phyloP scores from a whole-genome alignment of 805 yeast species.

The Candida railenensis region DNA sequence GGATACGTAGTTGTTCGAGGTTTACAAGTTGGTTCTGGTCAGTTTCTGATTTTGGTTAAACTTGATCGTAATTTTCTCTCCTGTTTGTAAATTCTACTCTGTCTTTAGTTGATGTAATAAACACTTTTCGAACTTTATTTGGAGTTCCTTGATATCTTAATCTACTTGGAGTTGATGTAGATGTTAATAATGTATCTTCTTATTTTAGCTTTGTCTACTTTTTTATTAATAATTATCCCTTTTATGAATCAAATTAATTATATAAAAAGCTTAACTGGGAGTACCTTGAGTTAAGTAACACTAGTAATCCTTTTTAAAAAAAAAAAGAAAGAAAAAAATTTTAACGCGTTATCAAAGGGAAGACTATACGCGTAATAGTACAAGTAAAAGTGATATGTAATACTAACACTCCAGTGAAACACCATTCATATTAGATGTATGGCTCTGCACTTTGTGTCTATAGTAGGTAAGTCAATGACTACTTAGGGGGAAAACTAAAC shows the following conservation, averaged over 20 bases:
- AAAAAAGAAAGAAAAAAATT: neutral
- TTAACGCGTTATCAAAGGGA: neutral
- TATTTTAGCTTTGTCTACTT: too few relatives aligned
- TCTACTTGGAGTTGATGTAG: too few relatives aligned
- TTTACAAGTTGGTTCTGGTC: neutral
- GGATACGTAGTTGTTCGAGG: neutral
- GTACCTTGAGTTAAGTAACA: neutral
- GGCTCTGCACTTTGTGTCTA: neutral
- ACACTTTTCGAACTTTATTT: neutral
- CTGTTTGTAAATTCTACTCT: too few relatives aligned
- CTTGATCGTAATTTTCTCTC: neutral
- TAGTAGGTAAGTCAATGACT: constrained; percentile 1
- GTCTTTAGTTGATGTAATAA: neutral
- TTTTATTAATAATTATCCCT: neutral
- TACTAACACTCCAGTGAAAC: neutral
- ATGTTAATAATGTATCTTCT: too few relatives aligned
- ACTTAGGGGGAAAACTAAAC: constrained; percentile 3
- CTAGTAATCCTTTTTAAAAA: too few relatives aligned
- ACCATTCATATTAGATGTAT: neutral
- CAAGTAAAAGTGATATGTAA: neutral
- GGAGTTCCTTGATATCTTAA: too few relatives aligned
- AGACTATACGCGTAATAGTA: constrained; percentile 1
- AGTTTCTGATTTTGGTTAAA: neutral
- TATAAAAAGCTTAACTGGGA: neutral
- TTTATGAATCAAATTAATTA: neutral